Evolutionary conservation across 192 early-diverging fungal genomes (phyloP).

Genomic region (Obelidium mucronatum): DNA sequence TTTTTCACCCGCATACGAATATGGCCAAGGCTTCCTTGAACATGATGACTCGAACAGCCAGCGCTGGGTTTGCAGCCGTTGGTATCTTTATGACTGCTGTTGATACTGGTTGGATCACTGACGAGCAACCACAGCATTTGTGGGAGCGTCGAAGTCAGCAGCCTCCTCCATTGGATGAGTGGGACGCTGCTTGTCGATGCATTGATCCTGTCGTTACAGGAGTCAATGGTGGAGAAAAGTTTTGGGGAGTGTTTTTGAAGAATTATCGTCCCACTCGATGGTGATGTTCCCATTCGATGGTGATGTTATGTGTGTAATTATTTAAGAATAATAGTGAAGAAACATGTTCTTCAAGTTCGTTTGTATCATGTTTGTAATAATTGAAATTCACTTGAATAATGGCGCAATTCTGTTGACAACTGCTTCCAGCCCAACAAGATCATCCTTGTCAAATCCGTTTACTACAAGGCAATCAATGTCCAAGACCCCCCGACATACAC

Average conservation of each 20-base stretch:
- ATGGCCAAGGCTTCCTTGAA: conserved; percentile 62
- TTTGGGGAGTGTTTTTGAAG: conserved; percentile 65
- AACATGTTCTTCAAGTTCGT: too few relatives aligned
- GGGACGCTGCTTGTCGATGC: conserved; percentile 62
- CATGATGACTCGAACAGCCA: conserved; percentile 65
- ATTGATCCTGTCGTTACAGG: conserved; percentile 60
- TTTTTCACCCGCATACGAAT: conserved; percentile 56
- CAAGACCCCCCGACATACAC: conserved; percentile 48
- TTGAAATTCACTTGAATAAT: too few relatives aligned
- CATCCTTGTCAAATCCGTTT: conserved; percentile 50
- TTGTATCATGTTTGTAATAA: too few relatives aligned
- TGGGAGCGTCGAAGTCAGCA: conserved; percentile 49
- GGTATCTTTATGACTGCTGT: conserved; percentile 66
- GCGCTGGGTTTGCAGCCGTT: conserved; percentile 51
- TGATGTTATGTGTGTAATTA: too few relatives aligned
- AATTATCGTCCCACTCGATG: conserved; percentile 61
- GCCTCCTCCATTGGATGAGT: conserved; percentile 63
- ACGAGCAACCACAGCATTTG: conserved; percentile 61
- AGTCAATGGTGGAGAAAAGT: conserved; percentile 53
- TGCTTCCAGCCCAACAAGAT: conserved; percentile 45
- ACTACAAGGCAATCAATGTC: conserved; percentile 53
- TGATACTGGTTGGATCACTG: conserved; percentile 69
- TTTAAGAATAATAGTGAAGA: too few relatives aligned
- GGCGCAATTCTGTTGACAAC: too few relatives aligned
- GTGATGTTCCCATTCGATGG: too few relatives aligned